A percentile compares a stretch with the other conserved stretches of the same genome.
These are phyloP conservation scores for Diaporthe citrichinensis DNA, from an alignment of 2,329 filamentous ascomycete species.

Conservation along the genomic window DNA sequence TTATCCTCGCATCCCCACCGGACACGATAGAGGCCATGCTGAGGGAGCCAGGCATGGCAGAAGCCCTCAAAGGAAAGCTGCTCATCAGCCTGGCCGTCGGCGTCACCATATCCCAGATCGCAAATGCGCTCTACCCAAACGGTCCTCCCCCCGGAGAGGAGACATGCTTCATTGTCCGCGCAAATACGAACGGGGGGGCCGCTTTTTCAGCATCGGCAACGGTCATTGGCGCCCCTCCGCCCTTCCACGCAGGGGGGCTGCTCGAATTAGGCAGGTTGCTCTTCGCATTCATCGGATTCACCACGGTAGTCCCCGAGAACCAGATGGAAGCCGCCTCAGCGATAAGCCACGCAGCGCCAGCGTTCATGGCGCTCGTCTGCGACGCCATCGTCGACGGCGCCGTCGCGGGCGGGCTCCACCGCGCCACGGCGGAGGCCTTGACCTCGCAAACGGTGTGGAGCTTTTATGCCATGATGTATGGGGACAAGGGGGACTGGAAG, in stretches of 20 bases:
- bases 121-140: background rate
- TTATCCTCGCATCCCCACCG: background rate
- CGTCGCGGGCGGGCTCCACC: background rate
- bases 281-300: background rate
- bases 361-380: background rate
- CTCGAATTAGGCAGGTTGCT: no score
- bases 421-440: background rate
- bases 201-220: no score
- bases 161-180: background rate
- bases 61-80: accelerated
- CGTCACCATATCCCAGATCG: background rate
- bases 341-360: background rate
- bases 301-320: background rate
- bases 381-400: background rate
- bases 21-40: background rate
- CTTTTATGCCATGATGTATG: background rate
- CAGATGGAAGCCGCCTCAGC: background rate
- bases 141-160: background rate
- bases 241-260: no score
- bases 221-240: no score
- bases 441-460: background rate
- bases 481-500: background rate
- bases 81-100: background rate
- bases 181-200: background rate
- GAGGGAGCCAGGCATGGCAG: background rate